Evolutionary conservation across 1,139 yeast species (phyloP), one percentile per base, ranked within the genome.

Genomic region (Kodamaea fungicola): DNA sequence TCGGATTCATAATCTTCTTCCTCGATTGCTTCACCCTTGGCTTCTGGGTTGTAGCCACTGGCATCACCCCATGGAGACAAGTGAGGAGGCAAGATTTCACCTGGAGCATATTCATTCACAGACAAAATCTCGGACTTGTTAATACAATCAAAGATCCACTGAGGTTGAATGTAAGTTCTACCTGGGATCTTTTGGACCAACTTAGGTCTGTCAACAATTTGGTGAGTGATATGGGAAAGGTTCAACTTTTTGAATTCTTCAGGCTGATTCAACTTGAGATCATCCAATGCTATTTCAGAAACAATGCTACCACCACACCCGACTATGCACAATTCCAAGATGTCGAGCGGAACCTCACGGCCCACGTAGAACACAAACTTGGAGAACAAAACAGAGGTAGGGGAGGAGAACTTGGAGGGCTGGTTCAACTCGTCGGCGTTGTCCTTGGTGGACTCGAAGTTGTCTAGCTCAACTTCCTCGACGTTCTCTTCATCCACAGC

Each of bases 41-140:
- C 84, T 41, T 74, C 80, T 50, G 98, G 98, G 62, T 90, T 80
- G 63, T 92, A 92, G 38, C 83, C 85, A 51, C 85, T 88, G 40
- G 90, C 78, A 66, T 92, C 97, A 50, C 97, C 97, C 97, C 98
- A 92, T 69, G 99, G 99, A 39, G 96, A 85, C 57, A 94, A 74
- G 64, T 92, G 98, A 30, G 98, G 97, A 33, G 97, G 97, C 45
- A 94, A 74, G 7, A 89, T 71, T 64, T 92, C 97, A 40, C 99
- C 98, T 3, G 96, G 96, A 31, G 94, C 85, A 58, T 92, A 92
- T 41, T 72, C 74, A 40, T 83, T 81, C 21, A 86, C 96, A 28
- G 92, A 77, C 40, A 85, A 71, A 45, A 92, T 72, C 45, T 76
- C 73, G 36, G 80, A 77, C 64, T 84, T 83, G 67, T 92, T 92